Conservation (phyloP, 139 green algal genomes). For the Deuterostichococcus epilithicus region DNA sequence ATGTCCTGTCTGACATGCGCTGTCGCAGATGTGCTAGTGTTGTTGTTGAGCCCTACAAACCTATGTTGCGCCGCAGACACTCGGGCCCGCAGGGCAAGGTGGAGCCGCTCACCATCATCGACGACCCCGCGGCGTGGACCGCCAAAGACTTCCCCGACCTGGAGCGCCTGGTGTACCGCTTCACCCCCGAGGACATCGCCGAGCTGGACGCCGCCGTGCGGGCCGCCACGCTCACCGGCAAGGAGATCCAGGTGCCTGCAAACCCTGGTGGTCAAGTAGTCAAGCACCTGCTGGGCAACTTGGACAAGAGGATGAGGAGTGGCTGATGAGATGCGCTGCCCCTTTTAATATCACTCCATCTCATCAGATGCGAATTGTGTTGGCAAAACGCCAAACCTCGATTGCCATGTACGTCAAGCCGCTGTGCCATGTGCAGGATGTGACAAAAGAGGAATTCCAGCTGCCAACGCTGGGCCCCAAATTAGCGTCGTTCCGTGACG, state of each 20-base stretch:
- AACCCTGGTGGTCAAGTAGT: no score
- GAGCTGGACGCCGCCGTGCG: constrained; percentile 36
- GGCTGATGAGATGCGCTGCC: no score
- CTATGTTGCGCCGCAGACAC: no score
- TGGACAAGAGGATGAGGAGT: no score
- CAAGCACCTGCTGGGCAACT: no score
- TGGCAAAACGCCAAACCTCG: no score
- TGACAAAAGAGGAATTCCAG: constrained; percentile 36
- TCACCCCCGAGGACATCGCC: constrained; percentile 25
- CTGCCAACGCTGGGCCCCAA: constrained; percentile 41
- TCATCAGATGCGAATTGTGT: no score
- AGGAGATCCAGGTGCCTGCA: neutral
- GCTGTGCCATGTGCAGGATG: constrained; percentile 34
- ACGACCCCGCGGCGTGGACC: constrained; percentile 18
- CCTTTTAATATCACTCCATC: no score
- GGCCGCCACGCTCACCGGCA: neutral
- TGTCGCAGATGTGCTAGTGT: neutral
- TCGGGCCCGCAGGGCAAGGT: constrained; percentile 29
- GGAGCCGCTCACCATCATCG: constrained; percentile 28
- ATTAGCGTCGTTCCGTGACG: constrained; percentile 28
- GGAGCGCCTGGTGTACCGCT: constrained; percentile 5
- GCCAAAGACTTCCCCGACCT: constrained; percentile 4
- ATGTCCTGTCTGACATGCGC: neutral
- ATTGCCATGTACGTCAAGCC: no score
- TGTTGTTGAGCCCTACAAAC: neutral